Conservation (phyloP, 768 basidiomycete species). For the button mushroom (Agaricus bisporus) region DNA sequence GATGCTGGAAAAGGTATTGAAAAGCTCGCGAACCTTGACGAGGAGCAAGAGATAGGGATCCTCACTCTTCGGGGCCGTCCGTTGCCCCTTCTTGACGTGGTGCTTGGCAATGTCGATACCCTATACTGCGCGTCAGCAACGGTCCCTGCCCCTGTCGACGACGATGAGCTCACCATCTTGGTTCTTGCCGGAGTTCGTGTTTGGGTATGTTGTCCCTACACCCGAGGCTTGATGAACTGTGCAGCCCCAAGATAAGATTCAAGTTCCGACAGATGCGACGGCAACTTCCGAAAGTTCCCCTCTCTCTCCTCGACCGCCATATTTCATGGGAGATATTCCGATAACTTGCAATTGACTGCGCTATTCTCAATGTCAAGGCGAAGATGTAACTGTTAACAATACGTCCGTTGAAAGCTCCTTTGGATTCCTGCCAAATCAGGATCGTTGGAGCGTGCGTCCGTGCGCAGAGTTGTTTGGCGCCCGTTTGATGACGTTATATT, state of each 20-base stretch:
- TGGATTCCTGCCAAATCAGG: not conserved
- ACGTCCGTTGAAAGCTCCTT: not conserved
- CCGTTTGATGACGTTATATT: constrained; percentile 16
- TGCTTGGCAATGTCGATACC: constrained; percentile 95
- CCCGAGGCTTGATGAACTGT: constrained; percentile 64
- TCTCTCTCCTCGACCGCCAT: not conserved
- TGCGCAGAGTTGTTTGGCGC: constrained; percentile 7
- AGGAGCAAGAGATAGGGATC: constrained; percentile 98
- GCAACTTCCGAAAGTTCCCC: not conserved
- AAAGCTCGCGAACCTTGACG: constrained; percentile 69
- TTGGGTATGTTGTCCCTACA: constrained; percentile 35
- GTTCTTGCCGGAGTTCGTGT: constrained; percentile 53
- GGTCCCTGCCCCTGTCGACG: constrained; percentile 20
- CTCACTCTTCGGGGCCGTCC: constrained; percentile 96
- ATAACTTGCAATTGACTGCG: not conserved
- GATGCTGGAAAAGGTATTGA: not conserved
- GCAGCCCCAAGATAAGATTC: constrained; percentile 42
- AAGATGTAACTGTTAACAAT: no score
- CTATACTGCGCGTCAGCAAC: constrained; percentile 32
- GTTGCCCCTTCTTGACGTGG: constrained; percentile 97
- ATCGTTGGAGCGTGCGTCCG: not conserved
- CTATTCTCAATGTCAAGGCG: not conserved
- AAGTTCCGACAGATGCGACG: constrained; percentile 28
- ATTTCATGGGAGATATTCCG: not conserved
- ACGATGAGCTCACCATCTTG: constrained; percentile 77